Conservation (phyloP, 805 yeast species). For the Hanseniaspora singularis region DNA sequence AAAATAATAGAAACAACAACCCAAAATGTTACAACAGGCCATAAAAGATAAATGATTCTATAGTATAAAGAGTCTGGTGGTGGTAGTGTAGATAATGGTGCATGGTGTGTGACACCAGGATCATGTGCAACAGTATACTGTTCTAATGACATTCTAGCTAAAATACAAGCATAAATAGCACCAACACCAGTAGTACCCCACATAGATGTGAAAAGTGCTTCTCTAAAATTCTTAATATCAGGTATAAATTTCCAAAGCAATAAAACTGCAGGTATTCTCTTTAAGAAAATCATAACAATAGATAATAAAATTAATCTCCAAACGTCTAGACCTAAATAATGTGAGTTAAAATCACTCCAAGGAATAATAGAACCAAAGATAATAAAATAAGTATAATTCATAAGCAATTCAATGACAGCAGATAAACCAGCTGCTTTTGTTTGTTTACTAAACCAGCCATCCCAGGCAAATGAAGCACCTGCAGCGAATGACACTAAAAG, state of each 20-base stretch:
- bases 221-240: conserved; percentile 83
- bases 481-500: conserved; percentile 81
- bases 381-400: conserved; percentile 77
- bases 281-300: conserved; percentile 55
- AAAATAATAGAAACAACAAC: conserved; percentile 73
- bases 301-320: conserved; percentile 76
- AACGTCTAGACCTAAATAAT: conserved; percentile 48
- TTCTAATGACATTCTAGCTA: conserved; percentile 65
- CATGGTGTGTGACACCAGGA: conserved; percentile 58
- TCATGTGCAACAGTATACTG: conserved; percentile 66
- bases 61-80: conserved; percentile 78
- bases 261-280: conserved; percentile 75
- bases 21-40: conserved; percentile 77
- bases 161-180: conserved; percentile 71
- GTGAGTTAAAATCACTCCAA: conserved; percentile 64
- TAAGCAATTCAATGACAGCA: conserved; percentile 72
- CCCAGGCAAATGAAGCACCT: conserved; percentile 90
- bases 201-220: conserved; percentile 87
- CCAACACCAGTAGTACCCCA: conserved; percentile 97
- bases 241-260: conserved; percentile 69
- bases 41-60: conserved; percentile 47
- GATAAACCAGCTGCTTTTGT: conserved; percentile 82
- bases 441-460: conserved; percentile 71
- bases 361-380: conserved; percentile 87
- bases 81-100: conserved; percentile 73